Evolutionary conservation across 2,329 filamentous ascomycete species (phyloP), one percentile per base, ranked within the genome.

Genomic region (Fusarium sp.): DNA sequence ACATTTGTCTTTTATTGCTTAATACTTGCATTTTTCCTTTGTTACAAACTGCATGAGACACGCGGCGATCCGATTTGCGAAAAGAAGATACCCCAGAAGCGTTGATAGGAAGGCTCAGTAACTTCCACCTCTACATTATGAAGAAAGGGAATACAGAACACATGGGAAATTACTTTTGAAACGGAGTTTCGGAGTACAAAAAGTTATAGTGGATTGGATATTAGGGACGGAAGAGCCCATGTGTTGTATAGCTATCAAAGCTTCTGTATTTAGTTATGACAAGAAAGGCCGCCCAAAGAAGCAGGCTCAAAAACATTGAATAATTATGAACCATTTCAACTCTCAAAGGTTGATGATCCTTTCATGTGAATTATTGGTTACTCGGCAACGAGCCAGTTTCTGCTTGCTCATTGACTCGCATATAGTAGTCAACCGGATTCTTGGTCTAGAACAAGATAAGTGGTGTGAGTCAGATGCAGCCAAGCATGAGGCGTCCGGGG

Each of bases 81-180:
- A 70, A 69, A 70, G 59, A 67, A 70, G 75, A 77, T 77, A 77
- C 75, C 75, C 75, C 72, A 77, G 71, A 76, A 77, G 75, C 75
- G 75, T 77, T 76, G 70, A 76, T 61, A 69, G 69, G 75, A 71
- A 76, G 71, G 65, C 62, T 66, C 25, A 45, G 52, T 49, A 67
- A 66, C 74, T 77, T 75, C 71, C 66, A 48, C 38, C 45, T 58
- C 51, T 67, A 62, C 54, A 63, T 72, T 75, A 70, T 62, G 69
- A 77, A 72, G 72, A 73, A 68, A 66, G 73, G 75, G 63, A 75
- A 64, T 70, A 77, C 72, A 77, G 75, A 63, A 76, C 72, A 73
- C 41, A 68, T 66, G 63, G 73, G 63, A 75, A 60, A 67, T 58
- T 46, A 67, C 35, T 58, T 49, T 72, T 70, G 60, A 63, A 70